phyloP scores from a whole-genome alignment of 2,329 filamentous ascomycete genomes.

The Beauveria varroae region DNA sequence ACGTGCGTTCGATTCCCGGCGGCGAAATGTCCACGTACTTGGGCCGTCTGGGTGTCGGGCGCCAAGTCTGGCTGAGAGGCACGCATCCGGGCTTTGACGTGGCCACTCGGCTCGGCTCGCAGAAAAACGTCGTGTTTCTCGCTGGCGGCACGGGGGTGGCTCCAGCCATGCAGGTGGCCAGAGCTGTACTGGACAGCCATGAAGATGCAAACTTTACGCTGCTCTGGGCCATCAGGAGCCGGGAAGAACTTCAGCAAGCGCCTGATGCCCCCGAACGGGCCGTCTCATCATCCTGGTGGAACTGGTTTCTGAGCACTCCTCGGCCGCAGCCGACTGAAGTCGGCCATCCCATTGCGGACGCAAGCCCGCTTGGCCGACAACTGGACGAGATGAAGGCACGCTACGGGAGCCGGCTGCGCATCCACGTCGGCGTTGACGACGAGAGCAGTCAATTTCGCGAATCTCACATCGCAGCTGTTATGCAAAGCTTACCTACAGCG shows the following conservation, averaged over 20 bases:
- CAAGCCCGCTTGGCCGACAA: slow-evolving; percentile 50
- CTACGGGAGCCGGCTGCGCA: slow-evolving; percentile 48
- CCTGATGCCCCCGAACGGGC: slow-evolving; percentile 1
- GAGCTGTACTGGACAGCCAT: slow-evolving; percentile 45
- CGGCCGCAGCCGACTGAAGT: slow-evolving; percentile 15
- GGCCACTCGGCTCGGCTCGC: slow-evolving; percentile 21
- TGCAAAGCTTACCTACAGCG: slow-evolving; percentile 14
- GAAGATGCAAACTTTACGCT: slow-evolving; percentile 48
- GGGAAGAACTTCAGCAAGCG: slow-evolving; percentile 40
- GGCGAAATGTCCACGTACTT: slow-evolving; percentile 87
- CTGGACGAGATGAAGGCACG: slow-evolving; percentile 53
- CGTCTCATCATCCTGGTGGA: slow-evolving; percentile 18
- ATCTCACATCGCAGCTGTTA: slow-evolving; percentile 34
- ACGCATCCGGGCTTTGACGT: slow-evolving; percentile 63
- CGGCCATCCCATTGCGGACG: slow-evolving; percentile 15
- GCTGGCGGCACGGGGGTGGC: slow-evolving; percentile 91
- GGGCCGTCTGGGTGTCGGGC: slow-evolving; percentile 52
- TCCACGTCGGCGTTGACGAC: slow-evolving; percentile 78
- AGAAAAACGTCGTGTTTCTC: slow-evolving; percentile 62
- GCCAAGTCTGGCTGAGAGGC: slow-evolving; percentile 67
- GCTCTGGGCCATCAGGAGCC: slow-evolving; percentile 69
- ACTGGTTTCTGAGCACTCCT: slow-evolving; percentile 14
- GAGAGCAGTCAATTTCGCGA: slow-evolving; percentile 61
- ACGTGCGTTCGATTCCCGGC: slow-evolving; percentile 68
- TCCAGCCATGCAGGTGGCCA: slow-evolving; percentile 74